Conservation (phyloP, 176 grass and related monocot genomes). For the Raddia distichophylla region DNA sequence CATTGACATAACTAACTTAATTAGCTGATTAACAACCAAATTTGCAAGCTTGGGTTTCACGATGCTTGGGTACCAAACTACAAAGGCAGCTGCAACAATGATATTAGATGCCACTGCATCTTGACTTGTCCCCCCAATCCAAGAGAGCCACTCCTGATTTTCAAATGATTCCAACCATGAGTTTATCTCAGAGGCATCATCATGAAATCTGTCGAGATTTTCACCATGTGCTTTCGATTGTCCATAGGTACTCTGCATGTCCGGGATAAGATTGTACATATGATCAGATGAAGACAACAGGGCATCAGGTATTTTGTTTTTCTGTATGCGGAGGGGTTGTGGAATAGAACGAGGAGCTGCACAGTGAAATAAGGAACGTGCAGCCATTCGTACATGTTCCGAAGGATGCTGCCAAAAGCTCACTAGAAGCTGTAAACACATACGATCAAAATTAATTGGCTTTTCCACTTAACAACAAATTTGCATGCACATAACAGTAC, state of each 20-base stretch:
- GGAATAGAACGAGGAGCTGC: constrained; percentile 86
- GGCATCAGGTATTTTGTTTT: constrained; percentile 49
- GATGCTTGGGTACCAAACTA: constrained; percentile 96
- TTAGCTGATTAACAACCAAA: constrained; percentile 83
- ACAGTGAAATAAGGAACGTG: constrained; percentile 96
- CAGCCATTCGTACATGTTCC: constrained; percentile 96
- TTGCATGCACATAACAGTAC: not conserved
- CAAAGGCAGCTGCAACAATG: constrained; percentile 91
- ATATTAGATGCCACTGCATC: constrained; percentile 93
- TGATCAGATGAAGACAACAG: constrained; percentile 45
- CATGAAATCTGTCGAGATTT: constrained; percentile 47
- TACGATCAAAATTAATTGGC: constrained; percentile 4
- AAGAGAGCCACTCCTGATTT: constrained; percentile 88
- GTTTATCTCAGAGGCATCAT: constrained; percentile 55
- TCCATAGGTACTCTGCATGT: constrained; percentile 27
- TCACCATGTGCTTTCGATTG: constrained; percentile 34
- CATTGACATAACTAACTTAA: constrained; percentile 94
- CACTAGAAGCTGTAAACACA: constrained; percentile 80
- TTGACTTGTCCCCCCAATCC: constrained; percentile 83
- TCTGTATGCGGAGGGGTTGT: constrained; percentile 63
- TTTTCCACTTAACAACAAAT: not conserved
- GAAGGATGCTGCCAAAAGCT: constrained; percentile 97
- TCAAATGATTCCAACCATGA: constrained; percentile 92
- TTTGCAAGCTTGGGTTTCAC: constrained; percentile 74
- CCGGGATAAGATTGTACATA: constrained; percentile 35